These are phyloP conservation scores for Verticillium alfalfae DNA, from an alignment of 2,329 filamentous ascomycete genomes.

Conservation along the genomic window DNA sequence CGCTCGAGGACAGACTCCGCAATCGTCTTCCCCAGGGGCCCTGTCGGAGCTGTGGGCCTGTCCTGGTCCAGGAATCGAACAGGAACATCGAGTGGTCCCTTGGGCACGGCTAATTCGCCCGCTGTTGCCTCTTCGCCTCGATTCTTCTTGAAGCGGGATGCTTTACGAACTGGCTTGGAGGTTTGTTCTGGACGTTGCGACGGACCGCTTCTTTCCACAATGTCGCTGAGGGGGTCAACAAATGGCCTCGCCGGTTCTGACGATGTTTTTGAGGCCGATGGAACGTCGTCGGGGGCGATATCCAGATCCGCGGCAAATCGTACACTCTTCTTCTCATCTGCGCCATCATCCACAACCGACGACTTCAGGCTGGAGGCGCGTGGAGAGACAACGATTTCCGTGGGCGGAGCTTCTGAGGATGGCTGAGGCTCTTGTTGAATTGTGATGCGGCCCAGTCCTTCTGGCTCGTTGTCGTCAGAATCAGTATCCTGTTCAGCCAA, in stretches of 20 bases:
- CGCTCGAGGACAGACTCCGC: constrained; percentile 56
- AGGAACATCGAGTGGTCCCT: constrained; percentile 39
- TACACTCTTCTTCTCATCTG: constrained; percentile 60
- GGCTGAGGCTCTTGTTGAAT: constrained; percentile 27
- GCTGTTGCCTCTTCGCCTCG: constrained; percentile 13
- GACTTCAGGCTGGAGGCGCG: constrained; percentile 8
- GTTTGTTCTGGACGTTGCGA: constrained; percentile 10
- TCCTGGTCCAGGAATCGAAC: constrained; percentile 30
- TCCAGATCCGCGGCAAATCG: constrained; percentile 74
- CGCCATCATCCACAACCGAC: constrained; percentile 6
- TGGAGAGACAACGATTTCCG: neutral
- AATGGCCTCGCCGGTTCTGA: constrained; percentile 18
- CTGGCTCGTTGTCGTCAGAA: constrained; percentile 32
- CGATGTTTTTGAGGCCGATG: constrained; percentile 15
- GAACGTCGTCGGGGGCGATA: constrained; percentile 45
- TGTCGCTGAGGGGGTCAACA: constrained; percentile 45
- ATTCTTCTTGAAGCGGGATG: constrained; percentile 48
- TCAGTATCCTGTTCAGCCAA: constrained; percentile 27
- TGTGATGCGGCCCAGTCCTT: constrained; percentile 52
- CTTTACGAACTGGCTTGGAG: constrained; percentile 24
- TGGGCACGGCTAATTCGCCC: constrained; percentile 17
- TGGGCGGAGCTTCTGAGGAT: neutral
- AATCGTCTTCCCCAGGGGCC: constrained; percentile 49
- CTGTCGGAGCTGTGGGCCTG: constrained; percentile 34
- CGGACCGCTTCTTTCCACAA: constrained; percentile 39